Base-by-base conservation (phyloP, 768 basidiomycete species). In the Coprinopsis cinerea region DNA sequence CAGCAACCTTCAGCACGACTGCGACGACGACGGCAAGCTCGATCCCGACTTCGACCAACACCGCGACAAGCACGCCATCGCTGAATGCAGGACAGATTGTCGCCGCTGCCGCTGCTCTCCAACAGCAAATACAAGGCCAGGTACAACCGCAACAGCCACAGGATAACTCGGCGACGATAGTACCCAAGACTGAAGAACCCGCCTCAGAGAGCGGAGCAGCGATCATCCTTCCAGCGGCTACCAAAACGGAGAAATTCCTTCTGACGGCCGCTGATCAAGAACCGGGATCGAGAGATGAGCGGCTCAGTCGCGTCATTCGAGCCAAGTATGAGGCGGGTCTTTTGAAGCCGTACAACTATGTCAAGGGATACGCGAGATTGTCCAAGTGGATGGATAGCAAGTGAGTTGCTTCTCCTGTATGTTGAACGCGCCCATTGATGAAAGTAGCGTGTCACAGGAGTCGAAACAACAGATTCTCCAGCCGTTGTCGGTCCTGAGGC, bases 301-400 rank as follows among this genome's bases (percentile, higher is more conserved):
- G 94, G 1, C 68, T 98, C 44, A 89, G 85, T 56, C 77, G 88
- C 51, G 95, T 97, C 55, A 98, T 97, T 57, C 79, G 88, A 56
- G 92, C 89, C 60, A 98, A 97, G 67, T 97, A 96, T 66, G 94
- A 98, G 61, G 95, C 95, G 2, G 95, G 94, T 0, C 65, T 98
- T 36, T 68, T 97, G 55, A 93, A 91, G 61, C 95, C 95, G 2
- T 96, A 95, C 60, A 94, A 97, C 66, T 96, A 97, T 57, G 92
- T 93, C 44, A 93, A 93, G 60, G 95, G 95, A 0, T 98, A 97
- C 59, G 87, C 91, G 13, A 74, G 94, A 52, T 67, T 97, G 55
- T 88, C 85, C 48, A 77, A 88, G 49, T 97, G 93, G 93, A 95
- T 97, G 91, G 92, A 93, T 57, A 73, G 83, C 63, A 92, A 93